Evolutionary conservation across 139 green algal genomes (phyloP).

Genomic region (Monoraphidium neglectum): DNA sequence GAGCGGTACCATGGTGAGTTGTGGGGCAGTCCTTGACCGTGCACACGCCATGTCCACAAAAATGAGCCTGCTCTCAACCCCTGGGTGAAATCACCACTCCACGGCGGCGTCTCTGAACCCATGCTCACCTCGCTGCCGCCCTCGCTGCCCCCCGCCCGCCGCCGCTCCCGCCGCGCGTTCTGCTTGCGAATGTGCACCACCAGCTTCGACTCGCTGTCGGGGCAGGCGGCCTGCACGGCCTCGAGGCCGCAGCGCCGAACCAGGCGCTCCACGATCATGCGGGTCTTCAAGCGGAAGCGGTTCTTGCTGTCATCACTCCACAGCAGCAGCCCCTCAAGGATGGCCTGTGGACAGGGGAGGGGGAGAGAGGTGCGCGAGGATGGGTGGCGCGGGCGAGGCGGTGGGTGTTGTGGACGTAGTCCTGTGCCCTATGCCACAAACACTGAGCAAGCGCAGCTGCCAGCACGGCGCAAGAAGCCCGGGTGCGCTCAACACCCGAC

Average conservation of each 20-base stretch:
- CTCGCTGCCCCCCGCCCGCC: slow-evolving; percentile 33
- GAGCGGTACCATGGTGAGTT: slow-evolving; percentile 4
- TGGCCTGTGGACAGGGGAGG: slow-evolving; percentile 12
- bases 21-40: too few relatives aligned
- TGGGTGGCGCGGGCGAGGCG: background rate
- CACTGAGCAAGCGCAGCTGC: too few relatives aligned
- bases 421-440: too few relatives aligned
- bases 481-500: background rate
- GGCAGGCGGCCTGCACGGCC: slow-evolving; percentile 73
- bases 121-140: slow-evolving; percentile 48
- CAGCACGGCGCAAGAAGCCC: background rate
- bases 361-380: background rate
- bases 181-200: slow-evolving; percentile 91
- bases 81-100: too few relatives aligned
- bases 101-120: too few relatives aligned
- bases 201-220: slow-evolving; percentile 75
- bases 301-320: slow-evolving; percentile 96
- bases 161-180: slow-evolving; percentile 52
- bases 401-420: too few relatives aligned
- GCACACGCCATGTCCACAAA: background rate
- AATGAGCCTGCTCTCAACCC: background rate
- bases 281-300: slow-evolving; percentile 94
- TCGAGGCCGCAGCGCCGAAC: slow-evolving; percentile 86
- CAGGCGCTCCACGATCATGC: slow-evolving; percentile 89
- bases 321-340: slow-evolving; percentile 90